Conservation (phyloP, 768 basidiomycete genomes). For the Serendipita sp. region DNA sequence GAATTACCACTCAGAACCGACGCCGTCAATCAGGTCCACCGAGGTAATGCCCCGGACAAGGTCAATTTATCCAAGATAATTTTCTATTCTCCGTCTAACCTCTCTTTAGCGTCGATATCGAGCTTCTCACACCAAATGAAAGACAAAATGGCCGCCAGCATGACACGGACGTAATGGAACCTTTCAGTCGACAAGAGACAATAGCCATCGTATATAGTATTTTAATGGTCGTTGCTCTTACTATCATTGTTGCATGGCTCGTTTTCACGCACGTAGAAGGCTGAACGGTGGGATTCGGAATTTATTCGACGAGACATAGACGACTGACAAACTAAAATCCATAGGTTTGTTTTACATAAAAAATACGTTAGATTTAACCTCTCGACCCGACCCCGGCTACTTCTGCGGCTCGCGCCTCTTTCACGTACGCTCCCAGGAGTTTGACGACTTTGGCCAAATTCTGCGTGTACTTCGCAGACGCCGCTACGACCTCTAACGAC, state of each 20-base stretch:
- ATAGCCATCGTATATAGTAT: not conserved
- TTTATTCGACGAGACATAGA: not conserved
- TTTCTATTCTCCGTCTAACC: not conserved
- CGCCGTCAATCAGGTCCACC: too few relatives aligned
- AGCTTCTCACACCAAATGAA: not conserved
- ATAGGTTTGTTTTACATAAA: too few relatives aligned
- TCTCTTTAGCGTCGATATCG: not conserved
- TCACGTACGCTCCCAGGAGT: conserved; percentile 51
- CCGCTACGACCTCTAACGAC: conserved; percentile 52
- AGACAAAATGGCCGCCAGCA: not conserved
- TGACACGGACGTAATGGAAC: not conserved
- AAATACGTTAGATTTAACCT: too few relatives aligned
- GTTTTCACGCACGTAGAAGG: not conserved
- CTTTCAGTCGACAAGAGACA: not conserved
- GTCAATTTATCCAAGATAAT: not conserved
- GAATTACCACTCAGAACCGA: too few relatives aligned
- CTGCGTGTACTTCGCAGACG: conserved; percentile 73
- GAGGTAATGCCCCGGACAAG: not conserved
- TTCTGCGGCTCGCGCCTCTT: conserved; percentile 23
- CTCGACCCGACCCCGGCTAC: too few relatives aligned
- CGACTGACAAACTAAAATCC: too few relatives aligned
- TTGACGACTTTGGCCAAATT: conserved; percentile 57
- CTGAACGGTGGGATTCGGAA: not conserved
- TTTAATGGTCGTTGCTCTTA: not conserved
- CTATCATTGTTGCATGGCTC: not conserved